Conservation (phyloP, 805 yeast species). For the Osmozyma mogii region DNA sequence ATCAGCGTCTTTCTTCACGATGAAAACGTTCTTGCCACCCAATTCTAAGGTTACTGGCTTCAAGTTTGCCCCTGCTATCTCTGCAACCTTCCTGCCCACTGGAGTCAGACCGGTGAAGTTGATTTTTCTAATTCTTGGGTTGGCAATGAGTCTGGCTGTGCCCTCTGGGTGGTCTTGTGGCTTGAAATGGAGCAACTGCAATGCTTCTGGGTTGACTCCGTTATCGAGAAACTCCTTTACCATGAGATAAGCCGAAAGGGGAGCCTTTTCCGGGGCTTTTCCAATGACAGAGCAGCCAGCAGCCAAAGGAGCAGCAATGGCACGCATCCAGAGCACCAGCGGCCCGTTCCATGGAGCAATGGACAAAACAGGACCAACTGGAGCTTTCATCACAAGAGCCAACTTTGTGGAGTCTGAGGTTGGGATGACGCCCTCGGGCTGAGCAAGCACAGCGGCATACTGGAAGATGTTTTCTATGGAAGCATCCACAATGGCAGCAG, state of each 20-base stretch:
- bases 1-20: conserved; percentile 27
- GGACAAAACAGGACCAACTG: conserved; percentile 39
- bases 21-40: conserved; percentile 37
- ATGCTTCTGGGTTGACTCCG: conserved; percentile 29
- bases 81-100: conserved; percentile 31
- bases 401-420: conserved; percentile 10
- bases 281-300: conserved; percentile 43
- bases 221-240: conserved; percentile 27
- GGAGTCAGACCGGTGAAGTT: conserved; percentile 41
- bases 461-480: conserved; percentile 7
- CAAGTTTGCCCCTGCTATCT: conserved; percentile 25
- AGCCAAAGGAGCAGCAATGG: conserved; percentile 36
- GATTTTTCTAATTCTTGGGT: conserved; percentile 24
- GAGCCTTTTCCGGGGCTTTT: conserved; percentile 34
- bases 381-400: conserved; percentile 26
- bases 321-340: conserved; percentile 29
- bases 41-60: conserved; percentile 38
- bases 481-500: conserved; percentile 4
- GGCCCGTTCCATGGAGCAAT: conserved; percentile 47
- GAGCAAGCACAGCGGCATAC: conserved; percentile 6
- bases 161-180: conserved; percentile 18
- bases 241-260: conserved; percentile 22
- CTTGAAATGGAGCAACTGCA: conserved; percentile 26
- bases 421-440: conserved; percentile 14
- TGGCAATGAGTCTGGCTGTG: conserved; percentile 18